Percentiles rank a stretch among this genome's conserved stretches.
Conservation (phyloP, 2,329 filamentous ascomycete genomes). For the Stromatinia cepivora region DNA sequence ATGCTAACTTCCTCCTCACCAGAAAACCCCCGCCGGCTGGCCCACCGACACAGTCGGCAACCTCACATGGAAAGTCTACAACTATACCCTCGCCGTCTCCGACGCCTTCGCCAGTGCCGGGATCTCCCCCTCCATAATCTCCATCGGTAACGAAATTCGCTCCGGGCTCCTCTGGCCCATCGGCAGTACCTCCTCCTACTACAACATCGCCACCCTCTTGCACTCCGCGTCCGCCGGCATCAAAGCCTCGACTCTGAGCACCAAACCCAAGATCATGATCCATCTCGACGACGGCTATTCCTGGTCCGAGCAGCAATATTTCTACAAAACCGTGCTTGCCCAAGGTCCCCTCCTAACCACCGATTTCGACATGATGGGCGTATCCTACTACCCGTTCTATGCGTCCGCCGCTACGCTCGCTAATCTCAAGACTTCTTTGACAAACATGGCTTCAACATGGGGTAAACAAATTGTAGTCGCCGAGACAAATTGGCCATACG, state of each 20-base stretch:
- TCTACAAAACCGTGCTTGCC: conserved; percentile 59
- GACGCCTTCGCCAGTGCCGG: conserved; percentile 59
- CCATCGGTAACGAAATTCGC: conserved; percentile 73
- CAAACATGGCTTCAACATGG: conserved; percentile 60
- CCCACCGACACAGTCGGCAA: conserved; percentile 55
- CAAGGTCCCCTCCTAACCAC: conserved; percentile 50
- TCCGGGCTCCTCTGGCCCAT: conserved; percentile 66
- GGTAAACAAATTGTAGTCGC: conserved; percentile 67
- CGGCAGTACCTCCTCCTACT: conserved; percentile 54
- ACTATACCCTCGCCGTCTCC: conserved; percentile 64
- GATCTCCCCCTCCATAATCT: conserved; percentile 61
- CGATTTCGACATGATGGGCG: conserved; percentile 71
- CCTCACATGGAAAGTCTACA: conserved; percentile 63
- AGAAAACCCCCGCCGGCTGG: conserved; percentile 63
- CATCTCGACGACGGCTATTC: conserved; percentile 77
- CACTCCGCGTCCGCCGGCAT: conserved; percentile 64
- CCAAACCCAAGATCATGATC: conserved; percentile 68
- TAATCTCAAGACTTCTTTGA: conserved; percentile 55
- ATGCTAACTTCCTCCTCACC: conserved; percentile 11
- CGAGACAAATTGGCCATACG: conserved; percentile 69
- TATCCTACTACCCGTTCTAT: conserved; percentile 76
- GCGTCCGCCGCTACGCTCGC: conserved; percentile 58
- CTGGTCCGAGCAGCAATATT: conserved; percentile 60
- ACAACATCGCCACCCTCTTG: conserved; percentile 63
- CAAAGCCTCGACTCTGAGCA: conserved; percentile 58